Conservation (phyloP, 192 early-diverging fungal genomes). For the Oehlia diaphana region DNA sequence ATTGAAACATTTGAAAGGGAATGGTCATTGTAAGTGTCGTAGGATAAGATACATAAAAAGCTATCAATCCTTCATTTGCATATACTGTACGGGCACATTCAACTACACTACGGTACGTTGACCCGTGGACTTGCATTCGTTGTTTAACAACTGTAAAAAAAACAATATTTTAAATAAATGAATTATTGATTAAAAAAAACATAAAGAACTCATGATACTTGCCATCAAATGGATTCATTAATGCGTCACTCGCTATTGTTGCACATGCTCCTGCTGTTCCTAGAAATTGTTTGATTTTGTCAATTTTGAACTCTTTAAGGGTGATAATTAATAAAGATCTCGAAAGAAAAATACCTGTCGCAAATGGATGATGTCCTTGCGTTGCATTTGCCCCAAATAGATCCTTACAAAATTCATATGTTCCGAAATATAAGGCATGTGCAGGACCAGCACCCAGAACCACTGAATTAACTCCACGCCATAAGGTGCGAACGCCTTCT, state of each 20-base stretch:
- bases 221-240: constrained; percentile 98
- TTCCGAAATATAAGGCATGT: constrained; percentile 94
- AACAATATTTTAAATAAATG: neutral
- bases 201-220: constrained; percentile 8
- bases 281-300: constrained; percentile 26
- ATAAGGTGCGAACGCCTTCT: constrained; percentile 80
- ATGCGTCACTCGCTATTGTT: constrained; percentile 81
- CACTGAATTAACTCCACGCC: constrained; percentile 92
- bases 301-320: neutral
- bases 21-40: constrained; percentile 93
- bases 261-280: constrained; percentile 87
- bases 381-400: constrained; percentile 58
- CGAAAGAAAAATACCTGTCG: constrained; percentile 50
- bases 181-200: too few species aligned
- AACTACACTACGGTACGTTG: constrained; percentile 66
- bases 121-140: constrained; percentile 86
- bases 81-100: constrained; percentile 73
- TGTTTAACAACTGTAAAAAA: constrained; percentile 78
- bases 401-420: constrained; percentile 90
- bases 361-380: constrained; percentile 55
- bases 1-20: constrained; percentile 94
- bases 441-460: constrained; percentile 92
- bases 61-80: constrained; percentile 72
- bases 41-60: constrained; percentile 93
- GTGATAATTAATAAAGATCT: neutral